Evolutionary conservation across 2,329 filamentous ascomycete genomes (phyloP), one percentile per base, ranked within the genome.

Genomic region (Aspergillus phoenicis): DNA sequence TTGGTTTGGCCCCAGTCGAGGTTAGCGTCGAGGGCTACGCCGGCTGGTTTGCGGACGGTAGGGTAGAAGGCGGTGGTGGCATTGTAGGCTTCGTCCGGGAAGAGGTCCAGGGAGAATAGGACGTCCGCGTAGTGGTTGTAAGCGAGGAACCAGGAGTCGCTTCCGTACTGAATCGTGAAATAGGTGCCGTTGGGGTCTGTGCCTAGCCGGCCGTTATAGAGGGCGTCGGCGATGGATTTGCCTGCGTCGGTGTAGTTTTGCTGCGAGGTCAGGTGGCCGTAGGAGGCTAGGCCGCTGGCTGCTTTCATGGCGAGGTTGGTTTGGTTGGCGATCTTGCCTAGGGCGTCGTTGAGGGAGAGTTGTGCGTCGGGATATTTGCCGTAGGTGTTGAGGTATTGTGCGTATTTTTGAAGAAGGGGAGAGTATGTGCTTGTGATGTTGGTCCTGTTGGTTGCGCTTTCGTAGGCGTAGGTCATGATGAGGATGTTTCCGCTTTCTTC

Each of bases 301-400:
- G 77, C 72, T 64, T 80, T 80, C 64, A 81, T 71, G 8, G 74
- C 78, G 4, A 81, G 70, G 51, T 75, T 76, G 17, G 78, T 80
- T 63, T 79, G 74, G 60, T 80, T 80, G 17, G 72, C 71, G 3
- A 75, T 59, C 13, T 61, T 58, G 13, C 75, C 74, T 2, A 74
- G 68, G n/a, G 72, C 74, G 52, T 80, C 78, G 58, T 78, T 76
- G 2, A 76, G 75, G 1, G 74, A 75, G 15, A 76, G 66, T 59
- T 80, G 77, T 3, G 69, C 59, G 5, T 65, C 64, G 0, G 74
- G 72, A 55, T 77, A 72, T 3, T 76, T 66, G 5, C 75, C 73
- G 38, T 77, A 71, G 3, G 70, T 62, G 11, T 70, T 66, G 15
- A 79, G 68, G 53, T 77, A 80, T 47, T 74, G 66, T 7, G 77